Evolutionary conservation across 2,329 filamentous ascomycete species (phyloP), one percentile per base, ranked within the genome.

Genomic region (Blumeria hordei): DNA sequence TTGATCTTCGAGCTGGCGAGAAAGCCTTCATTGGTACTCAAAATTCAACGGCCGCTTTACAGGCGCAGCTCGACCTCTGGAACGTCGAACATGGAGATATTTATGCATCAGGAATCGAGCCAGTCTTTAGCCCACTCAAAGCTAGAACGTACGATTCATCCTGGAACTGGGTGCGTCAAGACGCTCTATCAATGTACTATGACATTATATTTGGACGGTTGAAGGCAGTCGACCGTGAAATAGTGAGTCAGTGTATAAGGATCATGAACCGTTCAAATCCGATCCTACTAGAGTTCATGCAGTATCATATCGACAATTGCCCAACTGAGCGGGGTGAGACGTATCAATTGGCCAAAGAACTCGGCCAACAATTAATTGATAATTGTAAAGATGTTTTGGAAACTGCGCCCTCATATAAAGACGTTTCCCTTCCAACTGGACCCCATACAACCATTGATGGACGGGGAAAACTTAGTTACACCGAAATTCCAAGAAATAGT

Each of bases 191-290:
- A 72, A 98, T 98, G 90, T 98, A 92, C 74, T 98, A 88, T 71
- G 92, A 98, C 65, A 93, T 98, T 65, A 95, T 98, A 65, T 98
- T 98, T 64, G 92, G 92, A 57, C 81, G 92, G 58, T 79, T 98
- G 55, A 80, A 92, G 72, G 86, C 82, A 53, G 85, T 98, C 43
- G 92, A 98, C 65, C 85, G 92, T 59, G 92, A 98, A 69, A 98
- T 96, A 63, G 92, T 98, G 66, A 95, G 88, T 70, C 88, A 88
- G 68, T 98, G 92, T 71, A 96, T 98, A 65, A 85, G 87, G 61
- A 92, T 98, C 70, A 98, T 98, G 92, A 98, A 95, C 73, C 85
- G 92, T 59, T 94, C 92, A 36, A 98, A 96, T 67, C 92, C 92
- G 2, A 83, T 86, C 37, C 79, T 98, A 1, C 77, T 98, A 57